Evolutionary conservation across 1,139 yeast species (phyloP).

Genomic region (Geotrichum klebahnii): DNA sequence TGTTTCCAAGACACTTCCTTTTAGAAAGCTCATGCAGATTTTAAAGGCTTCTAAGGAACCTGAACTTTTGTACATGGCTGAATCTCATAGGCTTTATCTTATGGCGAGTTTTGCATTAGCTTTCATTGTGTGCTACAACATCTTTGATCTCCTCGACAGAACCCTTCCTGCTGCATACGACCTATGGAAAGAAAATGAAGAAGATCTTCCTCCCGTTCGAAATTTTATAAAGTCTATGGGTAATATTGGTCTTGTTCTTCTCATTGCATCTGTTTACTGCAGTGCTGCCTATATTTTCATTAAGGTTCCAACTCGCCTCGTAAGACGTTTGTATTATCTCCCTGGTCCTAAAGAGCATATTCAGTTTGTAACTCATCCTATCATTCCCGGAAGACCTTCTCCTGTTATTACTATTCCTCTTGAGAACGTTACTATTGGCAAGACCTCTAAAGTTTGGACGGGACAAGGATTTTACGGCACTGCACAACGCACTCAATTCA

Average conservation of each 20-base stretch:
- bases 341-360: conserved; percentile 54
- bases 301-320: conserved; percentile 61
- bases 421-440: conserved; percentile 52
- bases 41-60: conserved; percentile 57
- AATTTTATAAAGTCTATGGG: conserved; percentile 39
- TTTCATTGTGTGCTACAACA: conserved; percentile 61
- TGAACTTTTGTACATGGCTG: conserved; percentile 76
- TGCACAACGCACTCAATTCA: conserved; percentile 66
- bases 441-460: conserved; percentile 69
- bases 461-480: conserved; percentile 87
- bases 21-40: conserved; percentile 61
- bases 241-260: conserved; percentile 44
- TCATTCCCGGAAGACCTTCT: conserved; percentile 70
- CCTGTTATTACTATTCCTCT: conserved; percentile 70
- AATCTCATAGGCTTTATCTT: conserved; percentile 75
- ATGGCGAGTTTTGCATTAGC: conserved; percentile 66
- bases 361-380: conserved; percentile 67
- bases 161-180: conserved; percentile 53
- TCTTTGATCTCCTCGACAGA: conserved; percentile 57
- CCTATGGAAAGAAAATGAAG: conserved; percentile 57
- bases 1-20: conserved; percentile 55
- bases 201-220: conserved; percentile 38
- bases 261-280: conserved; percentile 44
- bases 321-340: conserved; percentile 72
- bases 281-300: conserved; percentile 45